Evolutionary conservation across 2,329 filamentous ascomycete genomes (phyloP).

Genomic region (Xylaria sp.): DNA sequence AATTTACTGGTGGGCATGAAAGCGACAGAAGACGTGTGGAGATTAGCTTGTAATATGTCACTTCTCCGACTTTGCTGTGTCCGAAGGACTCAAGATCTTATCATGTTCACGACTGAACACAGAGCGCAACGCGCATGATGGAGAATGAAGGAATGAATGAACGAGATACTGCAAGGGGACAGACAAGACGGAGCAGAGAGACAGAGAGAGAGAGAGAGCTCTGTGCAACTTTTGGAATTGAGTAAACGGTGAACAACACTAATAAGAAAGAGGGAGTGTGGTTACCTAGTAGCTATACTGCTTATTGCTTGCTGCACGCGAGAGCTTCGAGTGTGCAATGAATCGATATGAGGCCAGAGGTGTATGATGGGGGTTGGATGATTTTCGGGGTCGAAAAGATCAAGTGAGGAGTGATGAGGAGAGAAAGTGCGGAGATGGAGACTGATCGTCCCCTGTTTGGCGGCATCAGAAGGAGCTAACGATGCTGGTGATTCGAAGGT

Average conservation of each 20-base stretch:
- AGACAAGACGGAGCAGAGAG: not conserved
- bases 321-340: constrained; percentile 3
- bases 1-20: constrained; percentile 18
- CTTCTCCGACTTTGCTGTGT: constrained; percentile 14
- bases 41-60: constrained; percentile 13
- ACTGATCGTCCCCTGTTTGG: constrained; percentile 8
- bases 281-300: not conserved
- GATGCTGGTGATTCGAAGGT: not conserved
- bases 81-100: constrained; percentile 1
- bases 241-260: not conserved
- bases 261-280: not conserved
- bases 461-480: constrained; percentile 7
- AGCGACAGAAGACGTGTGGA: constrained; percentile 13
- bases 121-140: not conserved
- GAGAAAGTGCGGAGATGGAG: constrained; percentile 32
- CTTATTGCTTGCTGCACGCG: constrained; percentile 6
- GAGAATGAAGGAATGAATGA: not conserved
- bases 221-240: constrained; percentile 1
- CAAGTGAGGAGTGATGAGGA: constrained; percentile 26
- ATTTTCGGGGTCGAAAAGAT: constrained; percentile 18
- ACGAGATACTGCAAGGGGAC: not conserved
- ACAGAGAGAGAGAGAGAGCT: not conserved
- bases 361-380: constrained; percentile 19
- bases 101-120: not conserved
- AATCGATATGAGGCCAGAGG: constrained; percentile 8